phyloP scores from a whole-genome alignment of 2,329 filamentous ascomycete species.

The Xylaria sp. region DNA sequence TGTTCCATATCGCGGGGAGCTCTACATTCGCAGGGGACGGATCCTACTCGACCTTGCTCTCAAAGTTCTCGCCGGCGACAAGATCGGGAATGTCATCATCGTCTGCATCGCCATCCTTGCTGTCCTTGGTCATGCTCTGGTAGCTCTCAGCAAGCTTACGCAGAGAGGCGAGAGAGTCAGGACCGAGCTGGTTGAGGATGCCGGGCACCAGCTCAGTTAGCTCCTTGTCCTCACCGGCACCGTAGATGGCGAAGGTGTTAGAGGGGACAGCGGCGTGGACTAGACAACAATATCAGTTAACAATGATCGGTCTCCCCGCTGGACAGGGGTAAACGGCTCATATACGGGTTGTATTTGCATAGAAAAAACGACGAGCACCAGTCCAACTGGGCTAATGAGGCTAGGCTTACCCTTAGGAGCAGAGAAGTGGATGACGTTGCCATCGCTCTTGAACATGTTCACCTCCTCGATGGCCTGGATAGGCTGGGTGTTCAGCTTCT shows the following conservation, averaged over 20 bases:
- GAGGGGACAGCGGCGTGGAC: slow-evolving; percentile 96
- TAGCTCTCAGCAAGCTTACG: slow-evolving; percentile 99
- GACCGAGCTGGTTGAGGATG: slow-evolving; percentile 99
- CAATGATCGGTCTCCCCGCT: not conserved
- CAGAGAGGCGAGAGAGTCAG: slow-evolving; percentile 95
- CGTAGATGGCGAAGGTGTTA: slow-evolving; percentile 99
- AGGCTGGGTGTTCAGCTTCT: slow-evolving; percentile 99
- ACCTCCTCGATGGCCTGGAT: slow-evolving; percentile 99
- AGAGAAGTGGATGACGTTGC: slow-evolving; percentile 99
- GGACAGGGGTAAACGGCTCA: too few relatives aligned
- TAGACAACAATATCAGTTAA: slow-evolving; percentile 52
- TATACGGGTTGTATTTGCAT: not conserved
- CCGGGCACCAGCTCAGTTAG: slow-evolving; percentile 98
- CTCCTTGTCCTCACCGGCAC: slow-evolving; percentile 98
- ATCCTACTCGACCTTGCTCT: slow-evolving; percentile 92
- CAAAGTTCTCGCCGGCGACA: slow-evolving; percentile 97
- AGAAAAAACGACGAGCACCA: not conserved
- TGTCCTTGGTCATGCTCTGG: slow-evolving; percentile 97
- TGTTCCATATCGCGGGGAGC: slow-evolving; percentile 25
- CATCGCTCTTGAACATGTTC: slow-evolving; percentile 99
- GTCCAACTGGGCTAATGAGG: not conserved
- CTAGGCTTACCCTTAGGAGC: slow-evolving; percentile 87
- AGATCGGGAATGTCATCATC: slow-evolving; percentile 97
- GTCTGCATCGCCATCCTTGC: slow-evolving; percentile 79
- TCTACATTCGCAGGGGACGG: slow-evolving; percentile 1